A percentile compares a stretch with the other conserved stretches of the same genome.
These are phyloP conservation scores for Talaromyces nanjingensis DNA, from an alignment of 495 filamentous ascomycete species.

Conservation along the genomic window DNA sequence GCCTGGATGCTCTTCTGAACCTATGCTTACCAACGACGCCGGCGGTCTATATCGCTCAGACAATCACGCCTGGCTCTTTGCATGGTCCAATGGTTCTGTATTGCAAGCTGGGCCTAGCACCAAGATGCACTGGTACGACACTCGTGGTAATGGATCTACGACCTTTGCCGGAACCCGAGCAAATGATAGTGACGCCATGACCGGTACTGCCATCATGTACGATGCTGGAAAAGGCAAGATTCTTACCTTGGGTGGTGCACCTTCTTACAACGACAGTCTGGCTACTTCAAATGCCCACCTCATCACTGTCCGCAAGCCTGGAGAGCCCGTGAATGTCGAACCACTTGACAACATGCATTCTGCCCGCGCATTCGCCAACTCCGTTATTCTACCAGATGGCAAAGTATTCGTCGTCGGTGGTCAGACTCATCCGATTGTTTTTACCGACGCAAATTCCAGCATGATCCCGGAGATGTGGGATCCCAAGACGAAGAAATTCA, in stretches of 20 bases:
- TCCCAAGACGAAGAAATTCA: conserved; percentile 33
- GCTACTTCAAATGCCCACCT: conserved; percentile 38
- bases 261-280: conserved; percentile 32
- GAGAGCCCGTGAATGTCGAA: conserved; percentile 18
- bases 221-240: conserved; percentile 50
- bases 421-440: conserved; percentile 36
- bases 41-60: conserved; percentile 38
- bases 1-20: conserved; percentile 26
- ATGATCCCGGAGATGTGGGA: conserved; percentile 45
- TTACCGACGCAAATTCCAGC: conserved; percentile 40
- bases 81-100: conserved; percentile 45
- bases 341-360: conserved; percentile 35
- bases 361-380: conserved; percentile 45
- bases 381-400: conserved; percentile 50
- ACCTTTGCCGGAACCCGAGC: conserved; percentile 24
- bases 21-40: conserved; percentile 47
- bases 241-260: conserved; percentile 43
- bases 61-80: conserved; percentile 58
- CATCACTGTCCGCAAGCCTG: conserved; percentile 37
- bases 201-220: conserved; percentile 48
- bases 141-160: conserved; percentile 30
- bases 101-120: conserved; percentile 53
- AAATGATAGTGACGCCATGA: conserved; percentile 45
- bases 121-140: conserved; percentile 53
- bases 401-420: conserved; percentile 51